Evolutionary conservation across 2,329 filamentous ascomycete genomes (phyloP).

Genomic region (Penicillium sp.): DNA sequence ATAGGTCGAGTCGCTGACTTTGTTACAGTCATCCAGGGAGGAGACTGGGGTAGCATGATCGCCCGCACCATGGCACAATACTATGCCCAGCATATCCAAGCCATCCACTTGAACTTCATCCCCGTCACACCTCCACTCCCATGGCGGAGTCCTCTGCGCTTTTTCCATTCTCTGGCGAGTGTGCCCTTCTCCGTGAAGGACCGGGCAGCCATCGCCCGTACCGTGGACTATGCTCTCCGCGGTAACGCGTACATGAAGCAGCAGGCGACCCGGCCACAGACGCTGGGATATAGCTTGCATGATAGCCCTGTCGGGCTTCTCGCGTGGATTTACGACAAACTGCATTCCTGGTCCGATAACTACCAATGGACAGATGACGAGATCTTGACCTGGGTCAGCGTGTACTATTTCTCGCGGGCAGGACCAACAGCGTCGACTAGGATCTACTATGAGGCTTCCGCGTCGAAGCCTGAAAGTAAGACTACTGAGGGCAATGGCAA

Average conservation of each 20-base stretch:
- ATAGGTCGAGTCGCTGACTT: conserved; percentile 1
- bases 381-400: conserved; percentile 67
- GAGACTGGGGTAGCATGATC: conserved; percentile 66
- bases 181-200: conserved; percentile 29
- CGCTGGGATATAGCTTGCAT: conserved; percentile 62
- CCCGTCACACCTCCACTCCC: conserved; percentile 48
- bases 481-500: conserved; percentile 23
- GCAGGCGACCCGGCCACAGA: conserved; percentile 67
- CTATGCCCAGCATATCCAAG: conserved; percentile 56
- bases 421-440: conserved; percentile 63
- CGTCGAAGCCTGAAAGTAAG: conserved; percentile 6
- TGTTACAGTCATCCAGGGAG: conserved; percentile 52
- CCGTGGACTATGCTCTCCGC: conserved; percentile 22
- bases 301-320: conserved; percentile 68
- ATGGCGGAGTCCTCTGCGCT: conserved; percentile 53
- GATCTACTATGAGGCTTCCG: conserved; percentile 67
- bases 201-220: conserved; percentile 20
- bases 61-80: conserved; percentile 57
- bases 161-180: conserved; percentile 32
- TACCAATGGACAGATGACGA: conserved; percentile 74
- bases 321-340: conserved; percentile 77
- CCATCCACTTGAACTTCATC: conserved; percentile 60
- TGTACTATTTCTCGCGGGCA: conserved; percentile 67
- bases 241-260: conserved; percentile 51
- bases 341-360: conserved; percentile 68